Conservation (phyloP, 2,329 filamentous ascomycete species). For the Apiospora hydei region DNA sequence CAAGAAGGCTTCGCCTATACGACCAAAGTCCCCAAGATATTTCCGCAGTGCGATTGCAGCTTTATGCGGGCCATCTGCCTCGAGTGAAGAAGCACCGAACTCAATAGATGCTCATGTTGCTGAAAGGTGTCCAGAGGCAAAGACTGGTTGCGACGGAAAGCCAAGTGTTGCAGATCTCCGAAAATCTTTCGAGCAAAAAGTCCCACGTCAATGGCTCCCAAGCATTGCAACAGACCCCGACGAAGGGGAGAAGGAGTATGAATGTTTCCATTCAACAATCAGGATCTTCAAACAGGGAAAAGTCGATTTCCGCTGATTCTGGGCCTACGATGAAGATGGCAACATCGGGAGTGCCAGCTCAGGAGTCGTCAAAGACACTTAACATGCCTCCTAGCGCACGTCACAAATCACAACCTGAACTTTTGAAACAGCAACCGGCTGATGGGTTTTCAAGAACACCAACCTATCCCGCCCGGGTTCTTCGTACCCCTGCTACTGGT, state of each 20-base stretch:
- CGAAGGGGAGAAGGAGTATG: neutral
- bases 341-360: neutral
- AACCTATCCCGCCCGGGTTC: neutral
- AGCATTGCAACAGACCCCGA: neutral
- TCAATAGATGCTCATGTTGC: neutral
- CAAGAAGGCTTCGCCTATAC: conserved; percentile 20
- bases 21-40: neutral
- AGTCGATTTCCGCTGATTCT: neutral
- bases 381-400: neutral
- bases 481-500: conserved; percentile 21
- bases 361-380: neutral
- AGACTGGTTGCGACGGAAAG: conserved; percentile 28
- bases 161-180: conserved; percentile 46
- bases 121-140: conserved; percentile 10
- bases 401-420: neutral
- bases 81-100: neutral
- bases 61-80: conserved; percentile 18
- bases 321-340: neutral
- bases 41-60: neutral
- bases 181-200: conserved; percentile 41
- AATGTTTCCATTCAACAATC: neutral
- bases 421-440: neutral
- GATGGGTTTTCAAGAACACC: conserved; percentile 24
- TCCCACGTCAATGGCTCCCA: conserved; percentile 10
- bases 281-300: neutral